Conservation (phyloP, 2,329 filamentous ascomycete species). For the Simplicillium aogashimaense region DNA sequence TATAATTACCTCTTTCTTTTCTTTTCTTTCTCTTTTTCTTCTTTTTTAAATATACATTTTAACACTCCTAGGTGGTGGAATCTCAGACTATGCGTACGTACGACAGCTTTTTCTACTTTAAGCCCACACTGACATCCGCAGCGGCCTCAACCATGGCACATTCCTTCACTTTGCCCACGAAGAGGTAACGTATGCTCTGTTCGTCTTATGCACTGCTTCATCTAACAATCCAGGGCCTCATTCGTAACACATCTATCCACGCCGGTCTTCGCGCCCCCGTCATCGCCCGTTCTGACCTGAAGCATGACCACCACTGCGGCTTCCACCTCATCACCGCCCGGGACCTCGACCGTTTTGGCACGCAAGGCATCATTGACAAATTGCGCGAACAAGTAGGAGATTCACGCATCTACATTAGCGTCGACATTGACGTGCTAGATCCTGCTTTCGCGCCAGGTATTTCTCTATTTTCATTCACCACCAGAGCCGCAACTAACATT, state of each 20-base stretch:
- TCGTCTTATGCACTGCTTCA: not conserved
- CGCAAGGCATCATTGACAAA: slow-evolving; percentile 50
- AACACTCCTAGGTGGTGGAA: slow-evolving; percentile 7
- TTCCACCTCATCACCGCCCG: slow-evolving; percentile 12
- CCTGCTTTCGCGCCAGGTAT: slow-evolving; percentile 29
- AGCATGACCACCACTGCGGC: slow-evolving; percentile 12
- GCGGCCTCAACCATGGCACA: slow-evolving; percentile 14
- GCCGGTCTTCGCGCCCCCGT: slow-evolving; percentile 70
- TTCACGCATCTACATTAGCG: slow-evolving; percentile 63
- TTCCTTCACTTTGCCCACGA: slow-evolving; percentile 15
- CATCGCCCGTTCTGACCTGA: slow-evolving; percentile 25
- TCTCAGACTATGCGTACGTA: slow-evolving; percentile 11
- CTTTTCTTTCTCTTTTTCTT: no score
- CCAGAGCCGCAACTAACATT: not conserved
- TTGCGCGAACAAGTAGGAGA: slow-evolving; percentile 63
- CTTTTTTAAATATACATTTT: not conserved
- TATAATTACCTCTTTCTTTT: not conserved
- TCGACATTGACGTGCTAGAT: slow-evolving; percentile 74
- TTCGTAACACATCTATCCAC: slow-evolving; percentile 64
- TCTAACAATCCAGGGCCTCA: slow-evolving; percentile 29
- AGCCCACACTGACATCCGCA: slow-evolving; percentile 3
- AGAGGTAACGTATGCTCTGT: slow-evolving; percentile 5
- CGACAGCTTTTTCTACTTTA: not conserved
- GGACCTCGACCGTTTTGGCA: slow-evolving; percentile 71
- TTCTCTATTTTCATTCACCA: not conserved